Percentiles rank a stretch among this genome's conserved stretches.
Evolutionary conservation across 805 yeast species (phyloP).

Genomic region (Kuraishia piskuri): DNA sequence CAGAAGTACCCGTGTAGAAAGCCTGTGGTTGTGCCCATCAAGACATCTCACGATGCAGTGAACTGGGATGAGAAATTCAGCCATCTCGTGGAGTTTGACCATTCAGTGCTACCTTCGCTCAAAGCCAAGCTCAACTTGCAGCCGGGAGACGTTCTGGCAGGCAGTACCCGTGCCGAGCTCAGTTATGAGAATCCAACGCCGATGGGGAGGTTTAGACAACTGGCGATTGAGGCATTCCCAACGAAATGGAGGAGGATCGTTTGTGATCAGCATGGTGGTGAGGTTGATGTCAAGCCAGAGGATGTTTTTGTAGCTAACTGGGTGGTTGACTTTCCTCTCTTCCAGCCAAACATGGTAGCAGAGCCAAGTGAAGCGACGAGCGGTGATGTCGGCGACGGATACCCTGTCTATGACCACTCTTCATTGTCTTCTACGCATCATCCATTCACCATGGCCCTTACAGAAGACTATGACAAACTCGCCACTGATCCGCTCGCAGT

Average conservation of each 20-base stretch:
- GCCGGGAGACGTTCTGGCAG: conserved; percentile 69
- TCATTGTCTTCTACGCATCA: conserved; percentile 76
- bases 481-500: conserved; percentile 50
- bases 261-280: conserved; percentile 7
- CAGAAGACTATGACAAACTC: conserved; percentile 56
- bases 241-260: conserved; percentile 35
- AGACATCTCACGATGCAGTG: conserved; percentile 23
- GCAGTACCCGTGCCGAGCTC: conserved; percentile 60
- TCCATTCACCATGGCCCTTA: conserved; percentile 90
- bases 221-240: conserved; percentile 53
- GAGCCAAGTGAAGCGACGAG: conserved; percentile 7
- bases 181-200: conserved; percentile 95
- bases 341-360: conserved; percentile 57
- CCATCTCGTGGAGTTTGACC: conserved; percentile 19
- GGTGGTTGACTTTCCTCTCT: conserved; percentile 91
- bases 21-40: conserved; percentile 50
- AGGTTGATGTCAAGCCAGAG: conserved; percentile 14
- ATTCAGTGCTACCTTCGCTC: conserved; percentile 20
- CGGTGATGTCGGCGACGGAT: no score
- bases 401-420: conserved; percentile 51
- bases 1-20: conserved; percentile 44
- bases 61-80: conserved; percentile 34
- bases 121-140: conserved; percentile 30
- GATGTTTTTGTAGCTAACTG: conserved; percentile 59
- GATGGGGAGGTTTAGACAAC: conserved; percentile 74